Conservation (phyloP, 2,329 filamentous ascomycete species). For the Penicillium sp. region DNA sequence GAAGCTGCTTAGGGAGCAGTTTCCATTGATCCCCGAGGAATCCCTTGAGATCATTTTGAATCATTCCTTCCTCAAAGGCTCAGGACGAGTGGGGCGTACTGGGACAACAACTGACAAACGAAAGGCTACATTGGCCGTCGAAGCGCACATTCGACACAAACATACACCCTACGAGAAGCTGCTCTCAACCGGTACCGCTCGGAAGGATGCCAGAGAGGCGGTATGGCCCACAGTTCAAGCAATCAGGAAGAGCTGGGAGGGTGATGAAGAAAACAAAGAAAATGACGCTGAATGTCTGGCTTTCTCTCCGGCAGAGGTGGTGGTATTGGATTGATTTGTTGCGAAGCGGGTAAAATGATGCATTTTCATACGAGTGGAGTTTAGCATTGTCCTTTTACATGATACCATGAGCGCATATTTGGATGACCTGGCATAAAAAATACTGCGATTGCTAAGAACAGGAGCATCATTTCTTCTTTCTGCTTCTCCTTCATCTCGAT, state of each 20-base stretch:
- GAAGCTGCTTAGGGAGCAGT: constrained; percentile 28
- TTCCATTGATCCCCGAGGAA: constrained; percentile 36
- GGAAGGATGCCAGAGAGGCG: constrained; percentile 28
- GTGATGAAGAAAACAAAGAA: constrained; percentile 1
- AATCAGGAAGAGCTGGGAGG: constrained; percentile 32
- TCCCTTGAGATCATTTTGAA: constrained; percentile 31
- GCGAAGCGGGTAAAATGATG: not conserved
- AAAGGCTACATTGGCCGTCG: constrained; percentile 38
- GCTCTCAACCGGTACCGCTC: constrained; percentile 23
- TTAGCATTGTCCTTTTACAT: not conserved
- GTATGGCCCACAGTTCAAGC: constrained; percentile 29
- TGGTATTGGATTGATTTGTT: not conserved
- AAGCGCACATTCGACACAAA: constrained; percentile 42
- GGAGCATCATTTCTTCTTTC: not conserved
- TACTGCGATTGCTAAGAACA: not conserved
- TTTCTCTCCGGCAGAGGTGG: not conserved
- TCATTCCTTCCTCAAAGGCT: constrained; percentile 41
- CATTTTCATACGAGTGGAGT: not conserved
- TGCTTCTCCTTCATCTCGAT: not conserved
- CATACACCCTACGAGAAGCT: constrained; percentile 40
- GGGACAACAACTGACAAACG: constrained; percentile 29
- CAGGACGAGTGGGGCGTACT: constrained; percentile 39
- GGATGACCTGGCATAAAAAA: not conserved
- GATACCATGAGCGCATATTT: not conserved
- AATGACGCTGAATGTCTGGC: not conserved